Base-by-base conservation (phyloP, 1,284 basidiomycete species). In the Moesziomyces sp. region DNA sequence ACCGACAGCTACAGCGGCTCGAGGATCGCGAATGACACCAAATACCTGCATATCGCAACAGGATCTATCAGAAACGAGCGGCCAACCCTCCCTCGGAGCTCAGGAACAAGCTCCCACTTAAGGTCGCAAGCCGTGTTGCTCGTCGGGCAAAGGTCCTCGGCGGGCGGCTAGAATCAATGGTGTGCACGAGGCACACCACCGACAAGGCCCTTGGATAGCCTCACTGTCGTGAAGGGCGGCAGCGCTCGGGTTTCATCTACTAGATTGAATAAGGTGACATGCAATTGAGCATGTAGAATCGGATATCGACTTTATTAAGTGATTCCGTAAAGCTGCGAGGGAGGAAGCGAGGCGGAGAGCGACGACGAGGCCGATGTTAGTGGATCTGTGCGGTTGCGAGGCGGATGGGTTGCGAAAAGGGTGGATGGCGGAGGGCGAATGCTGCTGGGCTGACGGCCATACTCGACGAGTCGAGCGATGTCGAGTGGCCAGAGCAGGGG, bases 291-390 rank as follows among this genome's bases (percentile, higher is more conserved):
- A 78, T 77, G 76, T 74, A 77, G 77, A 73, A 80, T 78, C 76
- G 78, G 78, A 76, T 62, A 80, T 80, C 78, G 69, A 80, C 78
- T 80, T 77, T 80, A 80, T 80, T 80, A 80, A 80, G 78, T 80
- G 78, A 80, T 80, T 80, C 78, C 76, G 78, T 80, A 78, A 80
- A 80, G 78, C 75, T 77, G 75, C 34, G 42, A 59, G 60, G 43
- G 28, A 23, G 40, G n/a, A 34, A 45, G 30, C 30, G 13, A 34
- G 49, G 40, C 35, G 4, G 40, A 38, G 48, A 30, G 24, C n/a
- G 35, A 10, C 24, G 24, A 13, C 28, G 28, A 28, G 21, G 9
- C 3, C 38, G 38, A 18, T 40, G 38, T 40, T 40, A 40, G 38
- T 18, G 38, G 38, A 40, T 40, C 38, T 16, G 38, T 40, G 38